Evolutionary conservation across 306 rosid genomes (phyloP), one percentile per base, ranked within the genome.

Genomic region (Cicer chorassanicum): DNA sequence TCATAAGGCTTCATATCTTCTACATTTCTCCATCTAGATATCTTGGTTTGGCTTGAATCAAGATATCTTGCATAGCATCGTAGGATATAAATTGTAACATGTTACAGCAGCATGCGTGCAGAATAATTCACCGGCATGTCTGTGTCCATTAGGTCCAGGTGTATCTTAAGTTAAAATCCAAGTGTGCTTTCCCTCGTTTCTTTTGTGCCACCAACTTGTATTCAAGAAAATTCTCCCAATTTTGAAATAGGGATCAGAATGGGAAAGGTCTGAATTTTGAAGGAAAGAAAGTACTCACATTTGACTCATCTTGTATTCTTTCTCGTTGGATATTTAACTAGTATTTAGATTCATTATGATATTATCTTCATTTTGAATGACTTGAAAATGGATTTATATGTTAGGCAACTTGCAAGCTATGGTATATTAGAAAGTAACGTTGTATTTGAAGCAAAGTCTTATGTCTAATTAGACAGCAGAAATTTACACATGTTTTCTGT

Each of bases 1-100:
- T 18, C 85, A 87, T 54, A 86, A 84, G 73, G 98, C 98, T 44
- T 82, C 96, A 45, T 91, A 86, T 80, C 89, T 92, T 65, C 84
- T 88, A 59, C 96, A 91, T 80, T 88, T 90, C 82, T 80, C 82
- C 70, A 10, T 84, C 80, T 38, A 73, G 4, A 78, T 74, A 9
- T 83, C 4, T 24, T 24, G 77, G 18, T 46, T 61, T 36, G 42
- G 10, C 43, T 29, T 12, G 43, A 38, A 39, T 62, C 50, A 18
- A 19, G 62, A 19, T 55, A 19, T 19, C 34, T 24, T 24, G 34
- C 34, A 24, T 24, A 24, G 34, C 34, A 24, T 24, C 4, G 4
- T 24, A 24, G 34, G 34, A 24, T 24, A 24, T 24, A 24, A 24
- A 24, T 24, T 24, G 34, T 24, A 24, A 24, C 34, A 24, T 24